These are phyloP conservation scores for Suillus bovinus DNA, from an alignment of 768 basidiomycete genomes.

Conservation along the genomic window DNA sequence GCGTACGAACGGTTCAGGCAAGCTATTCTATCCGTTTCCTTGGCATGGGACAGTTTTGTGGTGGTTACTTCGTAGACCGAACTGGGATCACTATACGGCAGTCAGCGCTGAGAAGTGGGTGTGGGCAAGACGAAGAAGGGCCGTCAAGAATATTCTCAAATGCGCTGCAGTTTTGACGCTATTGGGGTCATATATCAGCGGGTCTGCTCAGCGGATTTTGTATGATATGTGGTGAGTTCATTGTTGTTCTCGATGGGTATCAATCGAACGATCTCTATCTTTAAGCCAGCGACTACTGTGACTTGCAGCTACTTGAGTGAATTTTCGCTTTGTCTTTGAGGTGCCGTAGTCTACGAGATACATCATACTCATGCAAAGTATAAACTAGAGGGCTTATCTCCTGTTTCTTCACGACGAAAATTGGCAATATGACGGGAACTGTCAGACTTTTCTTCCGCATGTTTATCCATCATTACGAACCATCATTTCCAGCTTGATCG, in stretches of 20 bases:
- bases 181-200: slow-evolving; percentile 11
- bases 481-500: background rate
- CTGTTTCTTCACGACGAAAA: background rate
- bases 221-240: background rate
- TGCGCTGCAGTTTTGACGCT: slow-evolving; percentile 6
- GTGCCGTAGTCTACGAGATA: background rate
- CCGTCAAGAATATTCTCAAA: slow-evolving; percentile 9
- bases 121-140: slow-evolving; percentile 10
- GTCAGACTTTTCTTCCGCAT: background rate
- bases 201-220: background rate
- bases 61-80: slow-evolving; percentile 36
- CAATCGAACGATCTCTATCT: background rate
- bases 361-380: background rate
- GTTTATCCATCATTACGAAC: background rate
- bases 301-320: background rate
- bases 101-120: slow-evolving; percentile 43
- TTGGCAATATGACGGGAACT: too few species aligned
- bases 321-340: background rate
- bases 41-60: slow-evolving; percentile 35
- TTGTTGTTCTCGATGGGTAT: background rate
- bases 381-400: background rate
- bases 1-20: slow-evolving; percentile 36
- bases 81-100: slow-evolving; percentile 35
- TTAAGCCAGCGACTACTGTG: background rate
- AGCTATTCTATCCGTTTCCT: slow-evolving; percentile 41